Evolutionary conservation across 1,284 basidiomycete genomes (phyloP), one percentile per base, ranked within the genome.

Genomic region (Pseudozyma pruni): DNA sequence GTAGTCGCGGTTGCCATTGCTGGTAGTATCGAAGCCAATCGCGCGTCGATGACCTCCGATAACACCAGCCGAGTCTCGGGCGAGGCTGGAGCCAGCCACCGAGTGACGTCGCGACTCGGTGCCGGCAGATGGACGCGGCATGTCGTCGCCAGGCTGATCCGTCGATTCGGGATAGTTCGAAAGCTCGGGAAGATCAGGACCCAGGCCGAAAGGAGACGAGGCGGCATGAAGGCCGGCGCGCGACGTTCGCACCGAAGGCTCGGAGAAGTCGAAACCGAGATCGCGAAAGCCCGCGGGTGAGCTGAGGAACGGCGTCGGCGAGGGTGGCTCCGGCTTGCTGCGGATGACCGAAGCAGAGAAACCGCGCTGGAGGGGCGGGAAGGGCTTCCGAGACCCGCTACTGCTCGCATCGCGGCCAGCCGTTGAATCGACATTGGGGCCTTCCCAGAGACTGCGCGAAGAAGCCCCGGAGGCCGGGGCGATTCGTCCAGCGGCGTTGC

Each of bases 21-120:
- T 37, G 31, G 16, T 40, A 2, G 69, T 45, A 9, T 76, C 72
- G 39, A 78, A 78, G 33, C 75, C 75, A 4, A 78, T 61, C 4
- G 75, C 74, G 13, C 75, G 56, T 33, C 74, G 64, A 54, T 72
- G 72, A 20, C 69, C 69, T 22, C 59, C 58, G 14, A 66, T 57
- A 23, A 69, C 59, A 23, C 64, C 55, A 11, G 55, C 51, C 17
- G 62, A 17, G 14, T 72, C 66, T 20, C 43, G 54, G 17, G 17
- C 22, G 16, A 45, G 46, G 4, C 51, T 43, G 0, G 38, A 43
- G 23, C 55, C 58, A 20, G 74, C 62, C 9, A 74, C 62, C 9
- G 75, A 77, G 47, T 77, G 75, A 14, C 75, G 52, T 37, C 75
- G 51, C 10, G 75, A 77, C 45, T 77, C 75, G 46, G 32, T 55